Base-by-base conservation (phyloP, 1,284 basidiomycete genomes). In the Moesziomyces sp. region DNA sequence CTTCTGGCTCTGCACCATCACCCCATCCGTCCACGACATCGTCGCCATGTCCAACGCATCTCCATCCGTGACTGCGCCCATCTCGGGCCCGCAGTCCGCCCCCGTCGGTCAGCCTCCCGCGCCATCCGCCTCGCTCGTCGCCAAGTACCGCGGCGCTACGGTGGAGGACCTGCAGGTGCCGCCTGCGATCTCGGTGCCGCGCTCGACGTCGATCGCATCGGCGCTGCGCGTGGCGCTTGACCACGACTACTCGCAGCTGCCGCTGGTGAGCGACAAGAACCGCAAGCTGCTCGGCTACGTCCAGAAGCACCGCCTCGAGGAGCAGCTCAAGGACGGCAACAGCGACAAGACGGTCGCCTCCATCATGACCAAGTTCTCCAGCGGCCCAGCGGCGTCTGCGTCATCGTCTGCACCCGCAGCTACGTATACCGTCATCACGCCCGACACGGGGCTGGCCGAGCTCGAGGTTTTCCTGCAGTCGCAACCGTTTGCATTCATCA, bases 401-500 rank as follows among this genome's bases (percentile, higher is more conserved):
- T 64, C 68, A 10, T 53, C 62, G 21, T 44, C 67, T 11, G 51
- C 43, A 30, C 47, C 52, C 9, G 58, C 66, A 18, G 67, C 53
- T 5, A 74, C 70, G 4, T 83, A 71, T 50, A 78, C 75, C 35
- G 68, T 83, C 52, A 79, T 83, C 46, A 74, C 74, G 5, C 75
- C 77, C 21, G 77, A 79, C 47, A 83, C 81, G 10, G 79, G 77
- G 48, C 70, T 83, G 8, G 81, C 75, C 10, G 81, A 83, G 60
- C 74, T 83, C 45, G 75, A 81, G 19, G 73, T 69, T 7, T 83
- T 83, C 59, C 63, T 83, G 19, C 58, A 76, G 34, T 69, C 58
- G 14, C 63, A 80, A 10, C 80, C 81, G 0, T 80, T 83, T 40
- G 82, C 82, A 2, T 74, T 83, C 34, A 74, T 83, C 53, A 83